Evolutionary conservation across 2,329 filamentous ascomycete genomes (phyloP).

Genomic region (Penicillium sp.): DNA sequence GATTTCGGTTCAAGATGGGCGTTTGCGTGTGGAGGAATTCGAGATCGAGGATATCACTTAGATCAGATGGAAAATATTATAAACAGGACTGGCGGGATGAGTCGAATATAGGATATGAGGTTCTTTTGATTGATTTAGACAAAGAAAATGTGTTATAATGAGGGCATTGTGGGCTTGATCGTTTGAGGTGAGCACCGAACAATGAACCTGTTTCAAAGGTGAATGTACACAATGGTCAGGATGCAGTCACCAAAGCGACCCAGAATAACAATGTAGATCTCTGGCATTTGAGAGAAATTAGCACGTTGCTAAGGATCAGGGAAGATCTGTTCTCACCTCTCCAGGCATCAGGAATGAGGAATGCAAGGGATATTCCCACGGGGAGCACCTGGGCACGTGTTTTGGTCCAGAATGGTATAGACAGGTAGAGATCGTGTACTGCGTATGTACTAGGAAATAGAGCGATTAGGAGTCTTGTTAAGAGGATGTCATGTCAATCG

Average conservation of each 20-base stretch:
- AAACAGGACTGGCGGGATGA: background rate
- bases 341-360: constrained; percentile 1
- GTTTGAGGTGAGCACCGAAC: background rate
- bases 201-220: constrained; percentile 2
- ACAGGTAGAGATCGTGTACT: background rate
- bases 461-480: background rate
- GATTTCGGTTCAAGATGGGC: background rate
- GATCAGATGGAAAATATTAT: background rate
- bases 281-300: constrained; percentile 5
- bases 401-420: background rate
- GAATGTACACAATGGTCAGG: background rate
- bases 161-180: background rate
- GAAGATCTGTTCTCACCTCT: background rate
- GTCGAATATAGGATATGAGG: constrained; percentile 1
- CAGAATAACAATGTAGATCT: background rate
- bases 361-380: constrained; percentile 2
- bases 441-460: no score
- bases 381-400: background rate
- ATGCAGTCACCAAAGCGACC: constrained; percentile 6
- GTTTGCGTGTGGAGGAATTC: constrained; percentile 6
- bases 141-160: constrained; percentile 7
- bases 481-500: background rate
- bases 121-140: constrained; percentile 5
- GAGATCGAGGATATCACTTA: background rate
- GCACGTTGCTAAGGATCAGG: background rate